Evolutionary conservation across 306 rosid species (phyloP).

Genomic region (Arachis stenosperma): DNA sequence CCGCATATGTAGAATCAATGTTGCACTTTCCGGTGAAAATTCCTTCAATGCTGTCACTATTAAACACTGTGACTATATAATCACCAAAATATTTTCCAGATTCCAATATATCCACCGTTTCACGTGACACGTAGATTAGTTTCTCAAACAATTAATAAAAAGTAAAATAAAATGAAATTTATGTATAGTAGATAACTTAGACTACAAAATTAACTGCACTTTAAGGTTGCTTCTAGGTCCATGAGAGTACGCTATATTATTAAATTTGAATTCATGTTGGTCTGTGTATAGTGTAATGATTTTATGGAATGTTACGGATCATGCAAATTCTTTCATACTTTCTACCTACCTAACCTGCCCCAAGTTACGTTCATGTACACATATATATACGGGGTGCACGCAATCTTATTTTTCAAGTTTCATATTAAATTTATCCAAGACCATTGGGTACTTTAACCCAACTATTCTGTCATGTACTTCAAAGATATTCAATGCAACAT

Average conservation of each 20-base stretch:
- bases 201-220: not conserved
- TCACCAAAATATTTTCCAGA: conserved; percentile 22
- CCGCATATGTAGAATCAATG: conserved; percentile 21
- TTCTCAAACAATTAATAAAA: too few species aligned
- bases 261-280: not conserved
- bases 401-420: not conserved
- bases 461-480: not conserved
- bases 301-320: not conserved
- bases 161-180: too few species aligned
- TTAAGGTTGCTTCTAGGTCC: not conserved
- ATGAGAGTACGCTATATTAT: not conserved
- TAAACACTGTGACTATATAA: not conserved
- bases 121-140: conserved; percentile 25
- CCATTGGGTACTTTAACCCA: not conserved
- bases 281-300: too few species aligned
- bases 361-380: not conserved
- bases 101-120: not conserved
- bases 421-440: not conserved
- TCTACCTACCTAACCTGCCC: not conserved
- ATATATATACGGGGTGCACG: not conserved
- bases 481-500: not conserved
- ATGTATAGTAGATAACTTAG: not conserved
- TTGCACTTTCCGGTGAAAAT: conserved; percentile 13
- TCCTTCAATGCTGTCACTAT: conserved; percentile 33
- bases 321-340: not conserved